Conservation (phyloP, 1,139 yeast species). For the Debaryomyces coudertii region DNA sequence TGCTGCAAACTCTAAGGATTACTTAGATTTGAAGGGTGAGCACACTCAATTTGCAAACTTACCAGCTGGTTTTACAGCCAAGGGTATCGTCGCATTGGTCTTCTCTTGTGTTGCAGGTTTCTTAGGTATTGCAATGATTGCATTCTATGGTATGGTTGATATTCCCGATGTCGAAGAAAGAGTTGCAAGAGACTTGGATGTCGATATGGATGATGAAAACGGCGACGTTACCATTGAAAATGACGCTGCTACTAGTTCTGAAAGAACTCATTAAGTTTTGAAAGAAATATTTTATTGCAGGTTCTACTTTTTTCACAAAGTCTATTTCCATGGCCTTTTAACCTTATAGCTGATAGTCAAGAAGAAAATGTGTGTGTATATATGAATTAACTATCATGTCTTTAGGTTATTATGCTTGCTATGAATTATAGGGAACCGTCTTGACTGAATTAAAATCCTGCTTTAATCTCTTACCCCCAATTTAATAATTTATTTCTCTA, state of each 20-base stretch:
- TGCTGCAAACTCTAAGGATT: slow-evolving; percentile 59
- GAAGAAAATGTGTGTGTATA: slow-evolving; percentile 25
- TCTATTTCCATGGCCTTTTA: background rate
- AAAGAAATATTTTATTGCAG: background rate
- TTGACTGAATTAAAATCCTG: background rate
- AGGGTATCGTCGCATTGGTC: slow-evolving; percentile 66
- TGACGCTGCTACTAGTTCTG: background rate
- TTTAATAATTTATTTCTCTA: slow-evolving; percentile 6
- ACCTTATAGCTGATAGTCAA: slow-evolving; percentile 11
- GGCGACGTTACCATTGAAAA: slow-evolving; percentile 8
- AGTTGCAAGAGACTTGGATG: slow-evolving; percentile 62
- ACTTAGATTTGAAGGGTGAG: slow-evolving; percentile 60
- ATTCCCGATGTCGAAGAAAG: slow-evolving; percentile 59
- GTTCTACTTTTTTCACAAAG: background rate
- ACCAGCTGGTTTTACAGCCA: slow-evolving; percentile 69
- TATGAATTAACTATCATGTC: slow-evolving; percentile 14
- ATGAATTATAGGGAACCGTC: background rate
- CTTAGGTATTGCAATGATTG: slow-evolving; percentile 58
- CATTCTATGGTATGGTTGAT: slow-evolving; percentile 68
- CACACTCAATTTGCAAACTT: slow-evolving; percentile 56
- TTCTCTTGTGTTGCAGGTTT: slow-evolving; percentile 61
- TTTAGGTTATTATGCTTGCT: background rate
- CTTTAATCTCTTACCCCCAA: background rate
- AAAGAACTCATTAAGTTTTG: background rate
- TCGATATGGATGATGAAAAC: slow-evolving; percentile 44